phyloP scores from a whole-genome alignment of 2,329 filamentous ascomycete genomes.

The Colletotrichum sp. region DNA sequence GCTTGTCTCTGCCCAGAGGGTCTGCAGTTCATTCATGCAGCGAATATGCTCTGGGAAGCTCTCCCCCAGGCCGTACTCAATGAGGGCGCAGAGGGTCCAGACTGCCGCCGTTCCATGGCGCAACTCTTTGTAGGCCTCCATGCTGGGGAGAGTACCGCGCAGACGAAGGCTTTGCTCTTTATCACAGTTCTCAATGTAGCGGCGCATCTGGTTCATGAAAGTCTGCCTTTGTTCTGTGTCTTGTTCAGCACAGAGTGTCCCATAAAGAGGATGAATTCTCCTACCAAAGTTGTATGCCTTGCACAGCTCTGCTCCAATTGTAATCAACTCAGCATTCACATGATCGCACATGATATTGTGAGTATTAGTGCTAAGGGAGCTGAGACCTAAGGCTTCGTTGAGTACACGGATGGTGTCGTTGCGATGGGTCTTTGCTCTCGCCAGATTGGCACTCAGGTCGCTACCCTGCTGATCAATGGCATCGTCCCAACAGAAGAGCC shows the following conservation, averaged over 20 bases:
- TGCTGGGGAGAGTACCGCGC: slow-evolving; percentile 25
- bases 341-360: slow-evolving; percentile 11
- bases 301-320: slow-evolving; percentile 24
- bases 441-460: slow-evolving; percentile 30
- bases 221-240: not conserved
- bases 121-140: slow-evolving; percentile 32
- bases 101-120: slow-evolving; percentile 31
- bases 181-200: slow-evolving; percentile 29
- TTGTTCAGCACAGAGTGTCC: not conserved
- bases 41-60: slow-evolving; percentile 1
- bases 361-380: not conserved
- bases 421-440: slow-evolving; percentile 29
- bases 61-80: slow-evolving; percentile 24
- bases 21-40: not conserved
- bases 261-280: not conserved
- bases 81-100: slow-evolving; percentile 28
- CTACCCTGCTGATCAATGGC: slow-evolving; percentile 32
- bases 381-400: slow-evolving; percentile 22
- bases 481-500: slow-evolving; percentile 39
- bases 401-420: slow-evolving; percentile 25
- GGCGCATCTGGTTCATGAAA: slow-evolving; percentile 23
- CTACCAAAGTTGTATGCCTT: not conserved
- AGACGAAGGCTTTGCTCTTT: slow-evolving; percentile 32
- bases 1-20: slow-evolving; percentile 28
- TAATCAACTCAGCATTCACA: slow-evolving; percentile 28